A percentile compares a stretch with the other conserved stretches of the same genome.
Conservation (phyloP, 2,329 filamentous ascomycete species). For the Aspergillus pseudoviridinutans region DNA sequence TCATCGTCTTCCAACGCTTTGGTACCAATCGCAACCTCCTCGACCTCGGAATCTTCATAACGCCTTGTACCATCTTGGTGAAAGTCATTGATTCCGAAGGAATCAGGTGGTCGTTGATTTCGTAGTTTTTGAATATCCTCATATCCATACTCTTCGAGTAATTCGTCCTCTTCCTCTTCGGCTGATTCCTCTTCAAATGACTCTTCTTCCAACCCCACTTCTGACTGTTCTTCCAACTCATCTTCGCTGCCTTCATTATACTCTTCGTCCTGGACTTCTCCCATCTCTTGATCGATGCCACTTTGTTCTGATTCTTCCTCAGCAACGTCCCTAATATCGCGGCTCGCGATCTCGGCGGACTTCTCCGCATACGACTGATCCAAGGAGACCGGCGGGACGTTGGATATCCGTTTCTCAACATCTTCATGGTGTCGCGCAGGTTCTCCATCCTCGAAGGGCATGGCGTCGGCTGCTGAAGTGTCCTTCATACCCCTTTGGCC, state of each 20-base stretch:
- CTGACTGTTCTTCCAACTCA: neutral
- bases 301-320: neutral
- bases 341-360: neutral
- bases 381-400: too few relatives aligned
- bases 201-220: neutral
- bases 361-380: neutral
- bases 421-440: neutral
- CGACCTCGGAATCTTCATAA: constrained; percentile 1
- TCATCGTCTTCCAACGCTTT: constrained; percentile 33
- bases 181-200: constrained; percentile 15
- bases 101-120: neutral
- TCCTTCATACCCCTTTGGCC: neutral
- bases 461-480: neutral
- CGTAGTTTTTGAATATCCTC: neutral
- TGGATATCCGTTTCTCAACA: neutral
- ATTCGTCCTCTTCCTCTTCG: constrained; percentile 22
- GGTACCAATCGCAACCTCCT: constrained; percentile 15
- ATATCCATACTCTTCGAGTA: constrained; percentile 18
- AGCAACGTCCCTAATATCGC: neutral
- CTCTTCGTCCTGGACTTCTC: neutral
- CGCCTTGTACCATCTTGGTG: neutral
- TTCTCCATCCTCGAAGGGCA: neutral
- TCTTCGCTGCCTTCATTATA: neutral
- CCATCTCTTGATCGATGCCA: neutral
- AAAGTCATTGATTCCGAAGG: neutral